Evolutionary conservation across 2,329 filamentous ascomycete genomes (phyloP).

Genomic region (Eurotiales sp.): DNA sequence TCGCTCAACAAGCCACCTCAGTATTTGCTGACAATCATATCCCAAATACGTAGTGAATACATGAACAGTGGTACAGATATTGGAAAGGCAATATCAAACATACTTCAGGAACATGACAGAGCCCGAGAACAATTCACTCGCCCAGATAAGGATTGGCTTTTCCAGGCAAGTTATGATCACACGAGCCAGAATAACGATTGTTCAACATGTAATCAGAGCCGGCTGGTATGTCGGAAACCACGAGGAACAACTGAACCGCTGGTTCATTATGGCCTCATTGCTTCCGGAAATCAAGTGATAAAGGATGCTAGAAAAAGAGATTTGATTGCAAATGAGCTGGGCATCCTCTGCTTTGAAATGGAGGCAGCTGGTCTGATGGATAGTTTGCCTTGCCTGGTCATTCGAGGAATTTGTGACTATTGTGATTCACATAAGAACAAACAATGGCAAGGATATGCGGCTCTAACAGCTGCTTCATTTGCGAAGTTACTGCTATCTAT

Average conservation of each 20-base stretch:
- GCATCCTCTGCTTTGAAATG: neutral
- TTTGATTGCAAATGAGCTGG: neutral
- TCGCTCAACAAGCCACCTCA: neutral
- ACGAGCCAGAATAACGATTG: neutral
- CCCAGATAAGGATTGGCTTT: neutral
- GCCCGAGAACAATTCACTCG: neutral
- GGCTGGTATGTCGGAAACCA: neutral
- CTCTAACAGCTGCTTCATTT: conserved; percentile 13
- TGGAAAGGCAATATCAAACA: no score
- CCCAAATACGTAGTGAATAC: neutral
- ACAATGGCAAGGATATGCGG: neutral
- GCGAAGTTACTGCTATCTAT: conserved; percentile 2
- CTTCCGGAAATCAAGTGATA: neutral
- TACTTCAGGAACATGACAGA: no score
- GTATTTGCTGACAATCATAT: neutral
- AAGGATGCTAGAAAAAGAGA: neutral
- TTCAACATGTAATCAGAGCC: neutral
- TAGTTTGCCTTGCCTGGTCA: neutral
- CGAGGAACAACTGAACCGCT: neutral
- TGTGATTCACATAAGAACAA: neutral
- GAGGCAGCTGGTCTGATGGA: neutral
- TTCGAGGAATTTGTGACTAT: neutral
- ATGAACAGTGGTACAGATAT: no score
- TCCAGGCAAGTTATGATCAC: neutral
- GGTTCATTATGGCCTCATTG: neutral